Conservation (phyloP, 2,329 filamentous ascomycete species). For the Coniochaeta prunicola region DNA sequence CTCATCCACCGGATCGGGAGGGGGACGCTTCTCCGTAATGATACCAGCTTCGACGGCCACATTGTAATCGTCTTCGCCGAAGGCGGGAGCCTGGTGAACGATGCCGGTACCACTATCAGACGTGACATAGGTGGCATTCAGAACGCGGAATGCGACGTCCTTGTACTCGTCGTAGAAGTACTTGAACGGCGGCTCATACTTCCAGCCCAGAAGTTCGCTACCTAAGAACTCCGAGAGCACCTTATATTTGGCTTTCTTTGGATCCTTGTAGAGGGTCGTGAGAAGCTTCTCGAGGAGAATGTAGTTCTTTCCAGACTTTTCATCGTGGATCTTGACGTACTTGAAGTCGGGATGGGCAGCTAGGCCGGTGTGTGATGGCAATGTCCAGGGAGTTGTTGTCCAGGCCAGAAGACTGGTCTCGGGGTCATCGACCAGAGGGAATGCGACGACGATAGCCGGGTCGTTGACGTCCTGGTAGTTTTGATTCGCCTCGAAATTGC, state of each 20-base stretch:
- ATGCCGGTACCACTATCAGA: slow-evolving; percentile 87
- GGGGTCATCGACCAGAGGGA: slow-evolving; percentile 73
- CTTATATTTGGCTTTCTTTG: slow-evolving; percentile 91
- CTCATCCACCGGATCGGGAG: slow-evolving; percentile 90
- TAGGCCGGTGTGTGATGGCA: slow-evolving; percentile 69
- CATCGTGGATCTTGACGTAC: slow-evolving; percentile 79
- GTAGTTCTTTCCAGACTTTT: slow-evolving; percentile 75
- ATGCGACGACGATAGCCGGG: slow-evolving; percentile 80
- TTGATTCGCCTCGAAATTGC: slow-evolving; percentile 89
- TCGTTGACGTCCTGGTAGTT: slow-evolving; percentile 94
- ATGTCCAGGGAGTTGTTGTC: slow-evolving; percentile 79
- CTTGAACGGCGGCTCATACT: slow-evolving; percentile 80
- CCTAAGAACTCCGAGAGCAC: slow-evolving; percentile 73
- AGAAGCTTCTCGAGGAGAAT: slow-evolving; percentile 78
- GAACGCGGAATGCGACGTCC: slow-evolving; percentile 71
- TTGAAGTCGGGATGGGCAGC: slow-evolving; percentile 71
- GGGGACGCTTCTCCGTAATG: slow-evolving; percentile 66
- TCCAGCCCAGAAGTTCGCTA: slow-evolving; percentile 79
- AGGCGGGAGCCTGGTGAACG: slow-evolving; percentile 88
- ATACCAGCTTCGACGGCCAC: slow-evolving; percentile 70
- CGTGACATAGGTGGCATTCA: slow-evolving; percentile 82
- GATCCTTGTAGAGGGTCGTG: slow-evolving; percentile 82
- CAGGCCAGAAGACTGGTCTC: slow-evolving; percentile 73
- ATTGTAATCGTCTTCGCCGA: slow-evolving; percentile 93
- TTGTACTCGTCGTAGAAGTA: slow-evolving; percentile 90